phyloP scores from a whole-genome alignment of 2,329 filamentous ascomycete species.

The Kalmusia sp. region DNA sequence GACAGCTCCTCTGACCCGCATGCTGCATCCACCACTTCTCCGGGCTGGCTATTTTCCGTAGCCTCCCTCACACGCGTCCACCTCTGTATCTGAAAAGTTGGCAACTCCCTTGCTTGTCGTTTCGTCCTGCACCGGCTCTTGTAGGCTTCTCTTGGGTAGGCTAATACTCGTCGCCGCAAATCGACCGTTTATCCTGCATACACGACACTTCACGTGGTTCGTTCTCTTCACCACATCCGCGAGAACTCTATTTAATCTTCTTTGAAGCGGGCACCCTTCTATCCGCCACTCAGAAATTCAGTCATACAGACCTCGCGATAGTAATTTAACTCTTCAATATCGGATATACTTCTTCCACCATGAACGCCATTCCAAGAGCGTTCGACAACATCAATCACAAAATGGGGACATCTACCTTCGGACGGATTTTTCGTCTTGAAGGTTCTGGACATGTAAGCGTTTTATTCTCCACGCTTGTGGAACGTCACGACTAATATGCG shows the following conservation, averaged over 20 bases:
- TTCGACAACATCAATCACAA: constrained; percentile 31
- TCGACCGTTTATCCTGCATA: constrained; percentile 3
- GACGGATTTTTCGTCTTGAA: constrained; percentile 73
- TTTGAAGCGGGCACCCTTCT: background rate
- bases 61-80: constrained; percentile 14
- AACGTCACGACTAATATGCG: constrained; percentile 20
- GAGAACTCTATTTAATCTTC: constrained; percentile 4
- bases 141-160: constrained; percentile 17
- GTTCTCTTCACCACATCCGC: background rate
- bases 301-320: too few relatives aligned
- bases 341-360: constrained; percentile 17
- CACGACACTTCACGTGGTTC: background rate
- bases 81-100: constrained; percentile 23
- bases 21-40: constrained; percentile 10
- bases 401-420: constrained; percentile 44
- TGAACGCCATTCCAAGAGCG: constrained; percentile 29
- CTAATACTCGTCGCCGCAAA: constrained; percentile 11
- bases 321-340: too few relatives aligned
- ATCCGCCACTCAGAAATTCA: background rate
- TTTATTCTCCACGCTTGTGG: background rate
- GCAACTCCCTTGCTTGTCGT: constrained; percentile 18
- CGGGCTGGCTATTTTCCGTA: constrained; percentile 22
- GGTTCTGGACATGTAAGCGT: constrained; percentile 79
- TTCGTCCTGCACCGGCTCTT: constrained; percentile 15
- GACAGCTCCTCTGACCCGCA: constrained; percentile 23